Evolutionary conservation across 1,284 basidiomycete species (phyloP), one percentile per base, ranked within the genome.

Genomic region (Pterulicium gracile): DNA sequence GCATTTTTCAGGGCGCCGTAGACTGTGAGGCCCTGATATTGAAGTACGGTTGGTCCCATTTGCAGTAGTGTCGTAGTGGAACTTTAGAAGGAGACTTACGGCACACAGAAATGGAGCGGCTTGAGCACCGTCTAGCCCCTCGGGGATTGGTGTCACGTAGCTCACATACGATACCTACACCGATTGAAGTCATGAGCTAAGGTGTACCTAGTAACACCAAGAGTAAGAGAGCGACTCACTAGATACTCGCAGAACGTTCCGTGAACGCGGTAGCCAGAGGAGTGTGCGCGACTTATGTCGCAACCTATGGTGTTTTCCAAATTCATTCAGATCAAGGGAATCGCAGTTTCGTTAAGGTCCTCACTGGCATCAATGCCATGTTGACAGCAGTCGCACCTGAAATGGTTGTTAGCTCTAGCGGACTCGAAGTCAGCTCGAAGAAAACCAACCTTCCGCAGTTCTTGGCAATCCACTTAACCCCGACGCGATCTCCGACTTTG

Each of bases 71-170:
- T n/a, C n/a, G n/a, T n/a, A 83, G 52, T 94, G 72, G 44, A 81
- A 83, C 52, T 92, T 71, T 78, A 24, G 23, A 22, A 18, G 12
- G 17, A 43, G 15, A 62, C 73, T 49, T 58, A 81, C 85, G 18
- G 88, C 85, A 56, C 88, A 93, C 17, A 91, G 77, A 51, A 93
- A 77, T 5, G 88, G 86, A 3, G 88, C 88, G 19, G 89, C 89
- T 17, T 74, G 77, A 17, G 74, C 71, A 52, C 83, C 79, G 46
- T 73, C 68, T 43, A 92, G 58, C 3, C 57, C 63, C 1, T 81
- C 73, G 10, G 88, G 88, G 56, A 91, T 89, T 14, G 76, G 78
- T 2, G 87, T 88, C 42, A 93, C 81, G 54, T 77, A 74, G 52
- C 75, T 66, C 36, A 81, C 76, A 58, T 68, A 87, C 10, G 80